Conservation (phyloP, 305 asterid species). For the Fraxinus ornus region DNA sequence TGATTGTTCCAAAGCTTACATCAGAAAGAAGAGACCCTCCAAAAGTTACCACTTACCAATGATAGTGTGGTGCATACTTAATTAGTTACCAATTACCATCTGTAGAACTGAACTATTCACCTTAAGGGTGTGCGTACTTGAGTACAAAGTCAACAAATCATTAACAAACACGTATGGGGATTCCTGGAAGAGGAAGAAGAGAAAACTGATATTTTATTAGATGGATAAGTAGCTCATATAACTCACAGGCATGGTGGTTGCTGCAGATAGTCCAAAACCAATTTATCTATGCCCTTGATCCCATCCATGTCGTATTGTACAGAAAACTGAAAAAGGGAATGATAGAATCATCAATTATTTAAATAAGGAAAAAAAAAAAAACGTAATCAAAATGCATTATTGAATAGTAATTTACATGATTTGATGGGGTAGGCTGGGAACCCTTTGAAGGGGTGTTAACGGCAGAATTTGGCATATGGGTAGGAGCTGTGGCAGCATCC, state of each 20-base stretch:
- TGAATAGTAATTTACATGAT: conserved; percentile 40
- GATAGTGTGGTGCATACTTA: not conserved
- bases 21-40: not conserved
- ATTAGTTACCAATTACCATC: not conserved
- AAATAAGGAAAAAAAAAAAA: conserved; percentile 17
- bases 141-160: not conserved
- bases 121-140: not conserved
- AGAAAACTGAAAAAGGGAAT: conserved; percentile 44
- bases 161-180: conserved; percentile 13
- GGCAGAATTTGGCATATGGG: conserved; percentile 48
- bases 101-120: not conserved
- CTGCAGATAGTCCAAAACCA: conserved; percentile 54
- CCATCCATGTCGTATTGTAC: conserved; percentile 45
- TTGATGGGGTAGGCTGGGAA: conserved; percentile 49
- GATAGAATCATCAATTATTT: conserved; percentile 13
- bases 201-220: not conserved
- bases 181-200: conserved; percentile 20
- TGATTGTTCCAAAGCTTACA: not conserved
- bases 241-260: conserved; percentile 72
- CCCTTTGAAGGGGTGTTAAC: conserved; percentile 60
- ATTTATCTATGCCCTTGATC: conserved; percentile 40
- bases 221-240: conserved; percentile 22
- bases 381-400: conserved; percentile 1
- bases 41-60: not conserved
- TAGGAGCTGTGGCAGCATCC: conserved; percentile 44